Conservation (phyloP, 257 asterid genomes). For the Anisodus acutangulus region DNA sequence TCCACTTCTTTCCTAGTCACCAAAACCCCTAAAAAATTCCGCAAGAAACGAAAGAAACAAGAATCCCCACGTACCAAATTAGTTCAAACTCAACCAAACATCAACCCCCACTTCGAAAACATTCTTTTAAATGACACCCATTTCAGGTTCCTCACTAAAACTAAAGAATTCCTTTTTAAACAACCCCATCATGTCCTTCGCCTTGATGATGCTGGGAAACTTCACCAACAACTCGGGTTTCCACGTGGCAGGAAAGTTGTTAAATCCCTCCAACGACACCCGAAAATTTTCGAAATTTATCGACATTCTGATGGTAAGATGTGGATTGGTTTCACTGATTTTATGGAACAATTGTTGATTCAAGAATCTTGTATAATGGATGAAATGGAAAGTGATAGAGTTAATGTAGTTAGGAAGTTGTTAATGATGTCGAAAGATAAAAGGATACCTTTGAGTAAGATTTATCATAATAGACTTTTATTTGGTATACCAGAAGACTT, state of each 20-base stretch:
- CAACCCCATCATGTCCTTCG: constrained; percentile 71
- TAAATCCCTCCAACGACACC: constrained; percentile 72
- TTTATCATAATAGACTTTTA: constrained; percentile 73
- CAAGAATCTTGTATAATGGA: constrained; percentile 48
- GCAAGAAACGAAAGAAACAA: constrained; percentile 67
- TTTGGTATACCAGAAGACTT: constrained; percentile 87
- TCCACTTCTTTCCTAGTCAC: constrained; percentile 89
- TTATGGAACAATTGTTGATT: constrained; percentile 56
- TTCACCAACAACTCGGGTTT: constrained; percentile 84
- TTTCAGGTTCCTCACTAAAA: constrained; percentile 70
- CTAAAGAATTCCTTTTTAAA: constrained; percentile 75
- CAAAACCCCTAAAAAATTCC: constrained; percentile 82
- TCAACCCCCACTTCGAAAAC: constrained; percentile 62
- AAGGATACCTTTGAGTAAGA: constrained; percentile 71
- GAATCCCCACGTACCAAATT: constrained; percentile 75
- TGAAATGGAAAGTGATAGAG: constrained; percentile 56
- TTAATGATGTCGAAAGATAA: constrained; percentile 78
- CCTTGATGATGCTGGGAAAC: constrained; percentile 84
- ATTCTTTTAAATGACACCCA: constrained; percentile 67
- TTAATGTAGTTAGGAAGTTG: constrained; percentile 66
- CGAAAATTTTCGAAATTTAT: constrained; percentile 65
- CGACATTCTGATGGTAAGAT: constrained; percentile 72
- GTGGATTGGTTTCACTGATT: constrained; percentile 87
- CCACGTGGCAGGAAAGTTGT: constrained; percentile 84
- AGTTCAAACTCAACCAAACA: constrained; percentile 75